Conservation (phyloP, 192 early-diverging fungal species). For the Anaeromyces robustus region DNA sequence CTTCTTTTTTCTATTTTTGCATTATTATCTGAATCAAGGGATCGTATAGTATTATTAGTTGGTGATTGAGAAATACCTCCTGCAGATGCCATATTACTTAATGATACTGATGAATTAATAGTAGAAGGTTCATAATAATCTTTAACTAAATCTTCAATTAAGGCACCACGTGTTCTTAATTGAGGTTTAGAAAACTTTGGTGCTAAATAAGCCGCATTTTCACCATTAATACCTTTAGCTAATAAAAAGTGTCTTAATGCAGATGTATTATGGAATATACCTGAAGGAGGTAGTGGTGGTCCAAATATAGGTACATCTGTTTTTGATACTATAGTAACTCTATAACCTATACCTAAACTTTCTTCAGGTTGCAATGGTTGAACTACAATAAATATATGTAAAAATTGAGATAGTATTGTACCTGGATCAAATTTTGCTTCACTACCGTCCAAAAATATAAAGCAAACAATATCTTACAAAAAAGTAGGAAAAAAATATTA, state of each 20-base stretch:
- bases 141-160: slow-evolving; percentile 21
- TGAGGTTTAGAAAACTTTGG: slow-evolving; percentile 22
- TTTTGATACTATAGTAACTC: slow-evolving; percentile 14
- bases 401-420: slow-evolving; percentile 21
- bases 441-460: slow-evolving; percentile 22
- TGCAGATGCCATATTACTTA: background rate
- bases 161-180: slow-evolving; percentile 12
- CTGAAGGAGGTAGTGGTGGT: slow-evolving; percentile 15
- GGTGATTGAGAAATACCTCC: background rate
- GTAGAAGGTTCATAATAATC: background rate
- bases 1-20: background rate
- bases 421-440: slow-evolving; percentile 17
- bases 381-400: slow-evolving; percentile 25
- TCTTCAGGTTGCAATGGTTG: slow-evolving; percentile 5
- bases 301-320: slow-evolving; percentile 21
- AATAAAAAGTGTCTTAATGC: slow-evolving; percentile 20
- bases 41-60: background rate
- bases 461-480: slow-evolving; percentile 26
- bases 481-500: no score
- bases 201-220: slow-evolving; percentile 25
- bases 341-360: slow-evolving; percentile 11
- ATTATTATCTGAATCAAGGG: background rate
- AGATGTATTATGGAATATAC: slow-evolving; percentile 11
- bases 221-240: slow-evolving; percentile 31
- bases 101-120: background rate